phyloP scores from a whole-genome alignment of 768 basidiomycete species.

The Chlorophyllum brunneum region DNA sequence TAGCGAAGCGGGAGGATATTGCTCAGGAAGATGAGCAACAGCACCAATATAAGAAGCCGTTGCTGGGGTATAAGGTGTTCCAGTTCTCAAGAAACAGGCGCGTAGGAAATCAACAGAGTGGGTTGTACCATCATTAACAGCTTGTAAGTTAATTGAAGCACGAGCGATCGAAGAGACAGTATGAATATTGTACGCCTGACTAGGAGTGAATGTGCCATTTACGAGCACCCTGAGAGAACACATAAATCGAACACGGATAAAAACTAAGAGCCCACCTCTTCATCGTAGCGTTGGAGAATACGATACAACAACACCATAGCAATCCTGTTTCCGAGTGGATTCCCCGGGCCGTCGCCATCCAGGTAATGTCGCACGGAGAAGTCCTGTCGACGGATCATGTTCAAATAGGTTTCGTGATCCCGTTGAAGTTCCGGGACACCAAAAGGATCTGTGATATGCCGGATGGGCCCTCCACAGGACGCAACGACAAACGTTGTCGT shows the following conservation, averaged over 20 bases:
- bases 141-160: slow-evolving; percentile 15
- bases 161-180: slow-evolving; percentile 8
- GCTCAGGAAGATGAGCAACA: neutral
- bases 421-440: slow-evolving; percentile 41
- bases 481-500: slow-evolving; percentile 33
- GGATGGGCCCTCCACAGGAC: slow-evolving; percentile 40
- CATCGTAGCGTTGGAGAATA: slow-evolving; percentile 43
- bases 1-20: neutral
- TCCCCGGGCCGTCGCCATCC: slow-evolving; percentile 31
- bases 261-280: slow-evolving; percentile 22
- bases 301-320: too few species aligned
- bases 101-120: slow-evolving; percentile 16
- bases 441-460: slow-evolving; percentile 25
- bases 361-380: slow-evolving; percentile 40
- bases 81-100: slow-evolving; percentile 14
- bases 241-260: too few species aligned
- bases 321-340: slow-evolving; percentile 35
- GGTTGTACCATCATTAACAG: slow-evolving; percentile 8
- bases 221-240: too few species aligned
- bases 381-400: slow-evolving; percentile 33
- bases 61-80: slow-evolving; percentile 13
- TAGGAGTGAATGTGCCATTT: slow-evolving; percentile 12
- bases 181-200: slow-evolving; percentile 15
- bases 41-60: slow-evolving; percentile 3
- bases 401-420: slow-evolving; percentile 29